Evolutionary conservation across 2,329 filamentous ascomycete genomes (phyloP), one percentile per base, ranked within the genome.

Genomic region (Ilyonectria robusta): DNA sequence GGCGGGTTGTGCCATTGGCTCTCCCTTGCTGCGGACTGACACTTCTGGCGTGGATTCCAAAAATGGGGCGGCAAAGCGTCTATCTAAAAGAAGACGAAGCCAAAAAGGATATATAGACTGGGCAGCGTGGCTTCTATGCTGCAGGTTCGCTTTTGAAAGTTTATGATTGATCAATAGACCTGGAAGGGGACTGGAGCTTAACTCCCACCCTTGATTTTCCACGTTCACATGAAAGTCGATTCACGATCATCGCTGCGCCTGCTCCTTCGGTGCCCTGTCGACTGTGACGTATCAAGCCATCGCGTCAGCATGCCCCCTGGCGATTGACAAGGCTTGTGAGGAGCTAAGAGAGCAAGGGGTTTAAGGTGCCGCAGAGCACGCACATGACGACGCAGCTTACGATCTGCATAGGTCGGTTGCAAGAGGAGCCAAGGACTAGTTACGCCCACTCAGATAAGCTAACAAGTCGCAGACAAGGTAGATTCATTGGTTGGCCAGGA

Each of bases 81-180:
- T 65, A 54, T 62, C 42, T 55, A 71, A 66, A 61, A 59, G 60
- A 71, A 72, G 73, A 70, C 44, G 51, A 72, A 65, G 65, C 68
- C 59, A 67, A 51, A 51, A 57, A 62, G 53, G 62, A 68, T 42
- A 42, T 73, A 70, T 70, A 73, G 72, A 75, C 62, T 67, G 59
- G 65, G 69, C 54, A 61, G 50, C 46, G 29, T 66, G 26, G 61
- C 50, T 72, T 62, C 57, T 56, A 47, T 48, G 29, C 53, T 61
- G 35, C 33, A 42, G 50, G 53, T 21, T 62, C 40, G 13, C 11
- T 65, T 47, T 55, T 62, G 57, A 48, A 21, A 35, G 40, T 47
- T 63, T 50, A 47, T 62, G 58, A 60, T 57, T 68, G 55, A 54
- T 51, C 42, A 66, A 67, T 67, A 75, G 66, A 74, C 62, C 37